Percentiles rank a stretch among this genome's conserved stretches.
These are phyloP conservation scores for Discostella stelligeroides DNA, from an alignment of 108 stramenopile species.

Conservation along the genomic window DNA sequence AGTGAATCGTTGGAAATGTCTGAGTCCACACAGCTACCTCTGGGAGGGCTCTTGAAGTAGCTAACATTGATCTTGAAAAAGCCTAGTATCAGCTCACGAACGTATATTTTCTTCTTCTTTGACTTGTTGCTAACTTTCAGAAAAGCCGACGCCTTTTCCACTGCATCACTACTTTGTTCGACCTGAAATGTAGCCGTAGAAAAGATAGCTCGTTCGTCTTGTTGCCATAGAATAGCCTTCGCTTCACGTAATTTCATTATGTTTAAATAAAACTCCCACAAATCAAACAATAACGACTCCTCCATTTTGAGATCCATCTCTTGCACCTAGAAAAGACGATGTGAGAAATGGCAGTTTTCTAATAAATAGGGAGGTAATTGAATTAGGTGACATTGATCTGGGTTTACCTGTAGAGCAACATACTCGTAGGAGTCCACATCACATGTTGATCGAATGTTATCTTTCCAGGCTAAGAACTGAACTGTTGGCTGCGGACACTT, in stretches of 20 bases:
- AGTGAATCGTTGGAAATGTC: constrained; percentile 13
- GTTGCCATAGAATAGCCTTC: constrained; percentile 33
- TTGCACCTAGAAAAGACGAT: constrained; percentile 43
- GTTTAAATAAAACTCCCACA: constrained; percentile 71
- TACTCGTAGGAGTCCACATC: constrained; percentile 77
- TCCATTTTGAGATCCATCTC: constrained; percentile 87
- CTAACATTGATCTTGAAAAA: constrained; percentile 74
- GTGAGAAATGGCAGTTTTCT: too few species aligned
- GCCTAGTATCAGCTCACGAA: constrained; percentile 75
- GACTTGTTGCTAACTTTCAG: not conserved
- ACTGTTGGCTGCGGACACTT: constrained; percentile 68
- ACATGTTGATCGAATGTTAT: constrained; percentile 73
- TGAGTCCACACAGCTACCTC: constrained; percentile 6
- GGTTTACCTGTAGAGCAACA: constrained; percentile 58
- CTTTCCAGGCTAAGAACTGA: constrained; percentile 76
- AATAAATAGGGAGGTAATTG: too few species aligned
- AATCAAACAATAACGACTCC: constrained; percentile 70
- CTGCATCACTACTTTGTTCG: constrained; percentile 13
- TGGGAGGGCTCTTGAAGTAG: constrained; percentile 69
- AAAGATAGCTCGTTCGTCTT: constrained; percentile 9
- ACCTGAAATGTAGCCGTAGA: constrained; percentile 28
- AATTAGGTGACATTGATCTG: not conserved
- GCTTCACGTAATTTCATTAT: constrained; percentile 51
- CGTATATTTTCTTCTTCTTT: constrained; percentile 61
- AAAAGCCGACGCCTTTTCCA: constrained; percentile 5